These are phyloP conservation scores for Sclerotinia trifoliorum DNA, from an alignment of 2,329 filamentous ascomycete genomes.

Conservation along the genomic window DNA sequence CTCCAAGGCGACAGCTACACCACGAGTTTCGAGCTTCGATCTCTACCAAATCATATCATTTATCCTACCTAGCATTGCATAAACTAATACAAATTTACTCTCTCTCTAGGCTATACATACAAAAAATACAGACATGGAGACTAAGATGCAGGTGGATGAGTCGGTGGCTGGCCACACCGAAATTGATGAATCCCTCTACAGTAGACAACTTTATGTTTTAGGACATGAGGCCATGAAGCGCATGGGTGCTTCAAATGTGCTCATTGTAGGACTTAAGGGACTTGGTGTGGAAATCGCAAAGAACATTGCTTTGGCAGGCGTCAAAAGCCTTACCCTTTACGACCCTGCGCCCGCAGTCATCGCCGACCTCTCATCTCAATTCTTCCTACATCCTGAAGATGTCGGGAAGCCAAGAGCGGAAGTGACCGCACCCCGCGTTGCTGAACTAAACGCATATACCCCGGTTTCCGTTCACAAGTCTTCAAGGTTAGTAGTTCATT, in stretches of 20 bases:
- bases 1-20: conserved; percentile 21
- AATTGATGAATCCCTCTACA: conserved; percentile 73
- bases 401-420: conserved; percentile 88
- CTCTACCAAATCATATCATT: neutral
- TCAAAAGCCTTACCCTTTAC: conserved; percentile 93
- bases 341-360: conserved; percentile 83
- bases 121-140: conserved; percentile 61
- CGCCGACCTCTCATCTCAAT: conserved; percentile 91
- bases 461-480: conserved; percentile 77
- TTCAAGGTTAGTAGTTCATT: conserved; percentile 45
- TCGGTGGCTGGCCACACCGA: conserved; percentile 55
- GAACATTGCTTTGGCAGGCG: conserved; percentile 95
- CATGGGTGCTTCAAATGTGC: conserved; percentile 93
- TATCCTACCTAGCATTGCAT: conserved; percentile 3
- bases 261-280: conserved; percentile 87
- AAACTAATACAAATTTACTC: conserved; percentile 10
- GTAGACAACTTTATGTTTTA: conserved; percentile 69
- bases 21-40: conserved; percentile 9
- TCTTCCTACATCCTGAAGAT: conserved; percentile 87
- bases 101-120: conserved; percentile 41
- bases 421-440: conserved; percentile 83
- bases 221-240: conserved; percentile 93
- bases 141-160: conserved; percentile 64
- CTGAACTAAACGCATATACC: conserved; percentile 95
- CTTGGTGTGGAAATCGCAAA: conserved; percentile 98